Evolutionary conservation across 441 rosid species (phyloP).

Genomic region (Erodium trifolium): DNA sequence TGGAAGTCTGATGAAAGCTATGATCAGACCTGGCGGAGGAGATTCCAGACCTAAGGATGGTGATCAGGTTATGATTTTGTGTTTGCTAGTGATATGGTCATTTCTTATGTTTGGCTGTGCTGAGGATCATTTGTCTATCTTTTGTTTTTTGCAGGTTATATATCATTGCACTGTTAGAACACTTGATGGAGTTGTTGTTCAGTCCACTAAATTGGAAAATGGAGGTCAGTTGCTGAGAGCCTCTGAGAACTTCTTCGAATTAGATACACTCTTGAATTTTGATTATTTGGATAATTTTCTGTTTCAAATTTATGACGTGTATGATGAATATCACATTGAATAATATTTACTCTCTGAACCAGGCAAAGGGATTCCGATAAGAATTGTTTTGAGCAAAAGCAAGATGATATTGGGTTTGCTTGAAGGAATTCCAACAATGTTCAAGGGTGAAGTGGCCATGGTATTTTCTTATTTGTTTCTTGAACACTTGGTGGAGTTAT

Average conservation of each 20-base stretch:
- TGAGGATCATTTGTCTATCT: not conserved
- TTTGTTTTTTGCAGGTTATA: constrained; percentile 37
- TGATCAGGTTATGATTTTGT: constrained; percentile 59
- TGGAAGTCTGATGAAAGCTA: constrained; percentile 88
- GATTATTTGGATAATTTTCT: constrained; percentile 9
- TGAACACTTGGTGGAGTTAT: constrained; percentile 6
- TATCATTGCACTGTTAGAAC: constrained; percentile 88
- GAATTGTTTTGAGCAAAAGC: constrained; percentile 84
- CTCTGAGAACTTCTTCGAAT: not conserved
- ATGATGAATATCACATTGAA: not conserved
- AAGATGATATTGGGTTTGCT: constrained; percentile 80
- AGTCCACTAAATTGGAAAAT: constrained; percentile 61
- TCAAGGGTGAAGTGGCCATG: constrained; percentile 92
- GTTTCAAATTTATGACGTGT: not conserved
- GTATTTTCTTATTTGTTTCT: constrained; percentile 30
- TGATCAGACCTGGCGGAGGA: constrained; percentile 86
- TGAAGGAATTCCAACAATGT: constrained; percentile 89
- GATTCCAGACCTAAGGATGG: constrained; percentile 76
- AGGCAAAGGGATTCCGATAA: constrained; percentile 74
- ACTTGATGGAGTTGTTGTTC: constrained; percentile 67
- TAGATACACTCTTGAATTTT: not conserved
- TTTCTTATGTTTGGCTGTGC: not conserved
- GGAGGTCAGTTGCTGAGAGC: constrained; percentile 51
- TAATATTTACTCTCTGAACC: constrained; percentile 19
- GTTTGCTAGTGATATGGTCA: constrained; percentile 1